Evolutionary conservation across 495 filamentous ascomycete species (phyloP).

Genomic region (Xanthoparmelia taractica): DNA sequence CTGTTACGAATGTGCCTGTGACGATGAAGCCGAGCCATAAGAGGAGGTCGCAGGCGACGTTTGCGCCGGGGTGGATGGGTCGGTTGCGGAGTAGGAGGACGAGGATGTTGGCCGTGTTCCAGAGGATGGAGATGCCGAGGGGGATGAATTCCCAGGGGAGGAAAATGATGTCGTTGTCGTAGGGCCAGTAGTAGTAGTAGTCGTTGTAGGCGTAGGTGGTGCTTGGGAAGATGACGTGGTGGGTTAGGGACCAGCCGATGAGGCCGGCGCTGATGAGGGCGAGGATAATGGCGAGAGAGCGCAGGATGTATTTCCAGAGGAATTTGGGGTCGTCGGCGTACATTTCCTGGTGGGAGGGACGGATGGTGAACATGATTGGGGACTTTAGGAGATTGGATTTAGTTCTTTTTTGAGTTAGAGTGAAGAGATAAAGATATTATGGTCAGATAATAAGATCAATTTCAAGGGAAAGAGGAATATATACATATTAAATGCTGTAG

Average conservation of each 20-base stretch:
- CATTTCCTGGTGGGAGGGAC: background rate
- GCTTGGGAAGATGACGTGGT: background rate
- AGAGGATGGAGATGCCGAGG: slow-evolving; percentile 23
- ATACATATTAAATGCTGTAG: background rate
- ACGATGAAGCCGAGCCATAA: slow-evolving; percentile 29
- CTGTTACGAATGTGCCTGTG: slow-evolving; percentile 21
- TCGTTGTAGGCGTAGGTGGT: background rate
- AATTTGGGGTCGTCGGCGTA: slow-evolving; percentile 15
- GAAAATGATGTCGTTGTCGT: background rate
- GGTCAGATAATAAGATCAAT: background rate
- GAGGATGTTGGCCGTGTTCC: slow-evolving; percentile 23
- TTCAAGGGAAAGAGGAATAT: background rate
- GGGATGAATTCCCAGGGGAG: slow-evolving; percentile 27
- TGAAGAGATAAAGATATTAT: background rate
- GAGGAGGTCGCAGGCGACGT: slow-evolving; percentile 31
- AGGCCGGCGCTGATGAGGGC: slow-evolving; percentile 27
- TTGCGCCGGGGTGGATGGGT: slow-evolving; percentile 29
- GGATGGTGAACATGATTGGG: slow-evolving; percentile 2
- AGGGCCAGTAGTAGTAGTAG: background rate
- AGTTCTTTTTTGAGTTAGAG: background rate
- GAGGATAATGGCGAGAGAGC: slow-evolving; percentile 24
- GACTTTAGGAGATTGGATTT: background rate
- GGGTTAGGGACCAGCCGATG: slow-evolving; percentile 24
- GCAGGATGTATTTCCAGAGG: slow-evolving; percentile 30
- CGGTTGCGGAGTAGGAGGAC: slow-evolving; percentile 16